A percentile compares a stretch with the other conserved stretches of the same genome.
Evolutionary conservation across 805 yeast species (phyloP).

Genomic region (Nakazawaea peltata): DNA sequence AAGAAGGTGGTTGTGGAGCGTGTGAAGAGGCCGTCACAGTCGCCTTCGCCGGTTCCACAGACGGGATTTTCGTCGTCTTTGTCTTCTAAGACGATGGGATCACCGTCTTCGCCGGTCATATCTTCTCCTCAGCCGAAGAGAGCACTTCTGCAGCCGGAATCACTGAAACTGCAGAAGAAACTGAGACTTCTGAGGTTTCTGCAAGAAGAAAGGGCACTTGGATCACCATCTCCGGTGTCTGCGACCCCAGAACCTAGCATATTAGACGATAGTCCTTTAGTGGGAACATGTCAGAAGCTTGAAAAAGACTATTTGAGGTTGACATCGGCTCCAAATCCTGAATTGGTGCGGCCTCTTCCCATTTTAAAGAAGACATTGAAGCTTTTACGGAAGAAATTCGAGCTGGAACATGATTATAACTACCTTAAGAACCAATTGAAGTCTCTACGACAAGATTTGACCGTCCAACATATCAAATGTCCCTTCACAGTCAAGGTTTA

Average conservation of each 20-base stretch:
- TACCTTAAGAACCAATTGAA: constrained; percentile 87
- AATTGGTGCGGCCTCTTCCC: constrained; percentile 64
- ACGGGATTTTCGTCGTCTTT: not conserved
- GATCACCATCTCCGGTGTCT: constrained; percentile 10
- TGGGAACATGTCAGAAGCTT: constrained; percentile 58
- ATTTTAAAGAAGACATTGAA: constrained; percentile 53
- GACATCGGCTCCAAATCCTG: constrained; percentile 89
- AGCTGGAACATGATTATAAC: constrained; percentile 46
- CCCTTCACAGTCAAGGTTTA: constrained; percentile 74
- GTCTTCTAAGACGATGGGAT: no score
- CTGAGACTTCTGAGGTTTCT: constrained; percentile 45
- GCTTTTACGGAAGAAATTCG: constrained; percentile 44
- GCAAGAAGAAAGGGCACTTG: constrained; percentile 17
- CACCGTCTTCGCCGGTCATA: no score
- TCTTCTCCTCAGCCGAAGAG: no score
- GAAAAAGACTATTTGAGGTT: constrained; percentile 79
- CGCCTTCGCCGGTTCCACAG: not conserved
- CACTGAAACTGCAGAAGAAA: constrained; percentile 13
- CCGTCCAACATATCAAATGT: constrained; percentile 81
- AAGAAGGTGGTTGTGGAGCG: not conserved
- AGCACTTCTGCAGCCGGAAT: no score
- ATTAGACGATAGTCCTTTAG: constrained; percentile 16
- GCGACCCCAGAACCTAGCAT: constrained; percentile 1
- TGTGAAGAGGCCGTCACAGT: not conserved
- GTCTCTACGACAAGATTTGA: constrained; percentile 86